Evolutionary conservation across 2,329 filamentous ascomycete genomes (phyloP).

Genomic region (Aspergillus texensis): DNA sequence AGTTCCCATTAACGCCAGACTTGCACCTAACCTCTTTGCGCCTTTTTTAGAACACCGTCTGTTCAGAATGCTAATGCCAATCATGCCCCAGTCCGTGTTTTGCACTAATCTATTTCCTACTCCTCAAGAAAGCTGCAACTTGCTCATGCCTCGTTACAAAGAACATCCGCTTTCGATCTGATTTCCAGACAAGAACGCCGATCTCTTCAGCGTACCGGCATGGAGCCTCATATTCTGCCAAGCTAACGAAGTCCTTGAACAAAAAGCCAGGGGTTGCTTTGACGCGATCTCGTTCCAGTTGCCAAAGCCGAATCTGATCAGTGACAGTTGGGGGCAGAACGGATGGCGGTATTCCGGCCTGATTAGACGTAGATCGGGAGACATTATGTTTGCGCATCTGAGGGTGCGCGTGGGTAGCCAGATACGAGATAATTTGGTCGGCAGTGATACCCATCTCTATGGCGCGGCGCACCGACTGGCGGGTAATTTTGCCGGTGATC

Average conservation of each 20-base stretch:
- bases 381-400: conserved; percentile 73
- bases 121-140: conserved; percentile 77
- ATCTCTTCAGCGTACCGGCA: conserved; percentile 78
- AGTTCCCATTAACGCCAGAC: conserved; percentile 12
- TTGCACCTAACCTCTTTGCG: conserved; percentile 4
- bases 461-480: conserved; percentile 82
- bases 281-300: conserved; percentile 95
- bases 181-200: conserved; percentile 87
- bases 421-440: conserved; percentile 92
- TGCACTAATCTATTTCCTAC: conserved; percentile 46
- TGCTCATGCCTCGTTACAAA: conserved; percentile 93
- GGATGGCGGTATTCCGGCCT: conserved; percentile 51
- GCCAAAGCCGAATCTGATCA: conserved; percentile 96
- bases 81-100: neutral
- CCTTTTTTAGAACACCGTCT: neutral
- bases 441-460: conserved; percentile 90
- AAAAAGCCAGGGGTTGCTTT: conserved; percentile 80
- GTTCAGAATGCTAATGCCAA: neutral
- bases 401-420: conserved; percentile 89
- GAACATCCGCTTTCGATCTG: conserved; percentile 77
- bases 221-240: conserved; percentile 61
- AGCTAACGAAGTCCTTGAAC: conserved; percentile 82
- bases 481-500: conserved; percentile 87
- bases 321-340: conserved; percentile 93
- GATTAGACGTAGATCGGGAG: conserved; percentile 42